Evolutionary conservation across 495 filamentous ascomycete species (phyloP).

Genomic region (Oleoguttula mirabilis): DNA sequence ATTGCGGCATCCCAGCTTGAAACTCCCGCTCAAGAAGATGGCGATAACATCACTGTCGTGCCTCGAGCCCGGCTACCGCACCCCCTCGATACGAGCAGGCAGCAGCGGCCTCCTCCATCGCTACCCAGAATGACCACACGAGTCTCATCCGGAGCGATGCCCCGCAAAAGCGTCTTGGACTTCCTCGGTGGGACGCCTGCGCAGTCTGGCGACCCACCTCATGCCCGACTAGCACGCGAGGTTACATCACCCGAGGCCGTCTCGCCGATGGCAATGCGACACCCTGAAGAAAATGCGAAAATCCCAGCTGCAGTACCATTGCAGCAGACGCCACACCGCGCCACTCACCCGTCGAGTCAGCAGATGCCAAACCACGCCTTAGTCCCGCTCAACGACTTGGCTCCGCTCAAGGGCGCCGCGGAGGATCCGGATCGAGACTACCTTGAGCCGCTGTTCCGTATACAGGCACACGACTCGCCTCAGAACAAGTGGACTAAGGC

Average conservation of each 20-base stretch:
- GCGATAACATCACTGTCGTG: slow-evolving; percentile 18
- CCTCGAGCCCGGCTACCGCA: slow-evolving; percentile 4
- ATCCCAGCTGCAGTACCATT: background rate
- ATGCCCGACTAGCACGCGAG: background rate
- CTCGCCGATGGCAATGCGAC: slow-evolving; percentile 1
- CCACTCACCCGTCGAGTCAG: background rate
- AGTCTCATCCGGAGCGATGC: slow-evolving; percentile 54
- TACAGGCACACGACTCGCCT: slow-evolving; percentile 48
- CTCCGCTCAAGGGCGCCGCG: slow-evolving; percentile 36
- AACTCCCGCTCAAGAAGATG: slow-evolving; percentile 3
- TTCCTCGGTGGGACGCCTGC: slow-evolving; percentile 54
- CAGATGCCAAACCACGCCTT: slow-evolving; percentile 22
- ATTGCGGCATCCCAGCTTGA: background rate
- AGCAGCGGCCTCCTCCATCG: background rate
- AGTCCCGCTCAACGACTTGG: slow-evolving; percentile 31
- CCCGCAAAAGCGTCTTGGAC: slow-evolving; percentile 62
- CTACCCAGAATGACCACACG: slow-evolving; percentile 45
- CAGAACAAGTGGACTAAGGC: slow-evolving; percentile 37
- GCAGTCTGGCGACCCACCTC: no score
- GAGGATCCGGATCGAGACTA: slow-evolving; percentile 58
- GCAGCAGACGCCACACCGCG: background rate
- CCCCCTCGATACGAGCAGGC: slow-evolving; percentile 1
- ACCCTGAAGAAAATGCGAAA: background rate
- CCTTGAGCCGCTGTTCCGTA: slow-evolving; percentile 65
- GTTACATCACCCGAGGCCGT: slow-evolving; percentile 1